Evolutionary conservation across 805 yeast genomes (phyloP), one percentile per base, ranked within the genome.

Genomic region (Pichia eremophila): DNA sequence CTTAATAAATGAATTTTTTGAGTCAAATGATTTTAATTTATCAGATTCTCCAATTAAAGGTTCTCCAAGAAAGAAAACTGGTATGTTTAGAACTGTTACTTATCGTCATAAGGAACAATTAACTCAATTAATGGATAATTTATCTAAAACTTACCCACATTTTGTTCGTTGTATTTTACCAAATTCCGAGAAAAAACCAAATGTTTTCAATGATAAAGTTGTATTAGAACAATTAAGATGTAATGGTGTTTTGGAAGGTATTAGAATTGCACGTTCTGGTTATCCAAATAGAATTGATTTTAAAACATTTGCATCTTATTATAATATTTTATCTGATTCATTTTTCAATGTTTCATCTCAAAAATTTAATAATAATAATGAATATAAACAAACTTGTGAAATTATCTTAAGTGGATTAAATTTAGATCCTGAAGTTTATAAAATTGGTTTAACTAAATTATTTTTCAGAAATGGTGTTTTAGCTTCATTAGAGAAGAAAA

Each of bases 161-260:
- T 93, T 93, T 62, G 97, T 93, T 25, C 78, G 99, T 56, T 93
- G 99, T 64, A 93, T 93, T 42, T 70, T 93, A 41, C 99, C 99
- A 8, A 93, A 93, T 60, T 77, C 78, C 50, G 70, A 75, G 41
- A 90, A 91, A 61, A 72, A 72, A 44, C 79, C 96, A 0, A 77
- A 77, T 40, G 68, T 71, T 37, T 85, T 93, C 57, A 88, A 87
- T 57, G 87, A 83, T 55, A 68, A 67, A 31, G 68, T 93, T 25
- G 95, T 93, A 8, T 69, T 93, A 41, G 91, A 85, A 45, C 99
- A 93, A 66, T 71, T 93, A 52, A 74, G 96, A 53, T 93, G 98
- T 60, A 93, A 93, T 60, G 99, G 99, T 75, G 99, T 93, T 15
- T 68, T 93, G 45, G 99, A 93, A 71, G 99, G 99, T 51, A 93